Evolutionary conservation across 257 asterid species (phyloP).

Genomic region (Primulina huaijiensis): DNA sequence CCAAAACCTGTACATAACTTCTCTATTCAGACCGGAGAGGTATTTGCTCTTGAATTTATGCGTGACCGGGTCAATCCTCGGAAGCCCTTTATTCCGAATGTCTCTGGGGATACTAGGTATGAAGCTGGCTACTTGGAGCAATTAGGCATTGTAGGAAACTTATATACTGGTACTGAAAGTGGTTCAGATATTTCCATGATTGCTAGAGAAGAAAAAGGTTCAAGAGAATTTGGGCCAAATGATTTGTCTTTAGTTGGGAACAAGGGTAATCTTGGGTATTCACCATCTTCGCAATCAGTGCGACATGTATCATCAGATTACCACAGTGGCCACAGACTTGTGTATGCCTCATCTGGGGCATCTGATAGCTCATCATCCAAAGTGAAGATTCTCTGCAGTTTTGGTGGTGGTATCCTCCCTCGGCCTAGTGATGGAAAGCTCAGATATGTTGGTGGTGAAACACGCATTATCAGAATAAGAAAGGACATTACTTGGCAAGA

Average conservation of each 20-base stretch:
- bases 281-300: constrained; percentile 32
- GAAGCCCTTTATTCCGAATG: constrained; percentile 47
- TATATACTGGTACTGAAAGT: constrained; percentile 33
- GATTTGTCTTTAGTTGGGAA: constrained; percentile 41
- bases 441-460: constrained; percentile 97
- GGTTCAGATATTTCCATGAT: constrained; percentile 45
- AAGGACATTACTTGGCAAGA: constrained; percentile 70
- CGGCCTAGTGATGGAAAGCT: constrained; percentile 92
- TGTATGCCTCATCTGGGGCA: constrained; percentile 49
- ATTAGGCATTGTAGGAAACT: constrained; percentile 52
- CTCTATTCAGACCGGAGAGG: constrained; percentile 97
- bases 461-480: constrained; percentile 71
- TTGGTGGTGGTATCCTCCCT: constrained; percentile 85
- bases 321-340: constrained; percentile 33
- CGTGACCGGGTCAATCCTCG: constrained; percentile 66
- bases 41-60: constrained; percentile 87
- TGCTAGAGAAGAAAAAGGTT: constrained; percentile 39
- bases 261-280: constrained; percentile 38
- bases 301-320: constrained; percentile 43
- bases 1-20: constrained; percentile 69
- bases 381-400: constrained; percentile 83
- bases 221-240: constrained; percentile 37
- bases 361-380: constrained; percentile 51
- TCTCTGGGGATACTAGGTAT: constrained; percentile 53
- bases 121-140: constrained; percentile 60